Conservation (phyloP, 306 rosid genomes). For the Cucumis melo region DNA sequence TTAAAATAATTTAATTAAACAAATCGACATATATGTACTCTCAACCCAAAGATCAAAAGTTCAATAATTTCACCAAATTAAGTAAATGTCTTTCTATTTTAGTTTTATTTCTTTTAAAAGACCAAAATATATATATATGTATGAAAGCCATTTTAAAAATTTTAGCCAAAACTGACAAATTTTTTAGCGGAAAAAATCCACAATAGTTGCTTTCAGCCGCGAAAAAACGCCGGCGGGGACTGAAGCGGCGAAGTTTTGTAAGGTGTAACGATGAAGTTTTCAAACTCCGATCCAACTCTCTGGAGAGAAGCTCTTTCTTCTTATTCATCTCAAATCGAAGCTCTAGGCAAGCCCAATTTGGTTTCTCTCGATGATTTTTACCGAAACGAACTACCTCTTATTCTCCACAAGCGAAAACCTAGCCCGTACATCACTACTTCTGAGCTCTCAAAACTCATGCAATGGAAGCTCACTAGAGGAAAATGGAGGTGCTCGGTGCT, state of each 20-base stretch:
- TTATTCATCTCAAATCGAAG: slow-evolving; percentile 33
- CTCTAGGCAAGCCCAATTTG: slow-evolving; percentile 44
- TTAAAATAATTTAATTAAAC: no score
- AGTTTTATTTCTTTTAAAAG: no score
- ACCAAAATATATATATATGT: no score
- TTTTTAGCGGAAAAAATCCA: no score
- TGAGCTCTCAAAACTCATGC: slow-evolving; percentile 77
- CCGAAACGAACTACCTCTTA: slow-evolving; percentile 44
- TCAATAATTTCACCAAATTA: no score
- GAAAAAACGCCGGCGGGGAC: neutral
- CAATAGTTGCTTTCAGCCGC: neutral
- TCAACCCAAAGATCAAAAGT: no score
- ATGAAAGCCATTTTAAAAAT: no score
- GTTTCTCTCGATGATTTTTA: slow-evolving; percentile 54
- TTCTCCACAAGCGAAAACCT: slow-evolving; percentile 74
- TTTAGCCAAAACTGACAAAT: no score
- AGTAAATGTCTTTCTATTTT: no score
- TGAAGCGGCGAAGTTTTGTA: neutral
- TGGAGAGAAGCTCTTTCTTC: slow-evolving; percentile 54
- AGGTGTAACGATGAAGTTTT: slow-evolving; percentile 38
- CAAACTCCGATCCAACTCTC: slow-evolving; percentile 17
- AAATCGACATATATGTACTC: no score
- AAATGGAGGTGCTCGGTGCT: slow-evolving; percentile 51
- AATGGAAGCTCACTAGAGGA: slow-evolving; percentile 87
- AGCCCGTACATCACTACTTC: slow-evolving; percentile 47